Base-by-base conservation (phyloP, 1,139 yeast genomes). In the Geotrichum australiense region DNA sequence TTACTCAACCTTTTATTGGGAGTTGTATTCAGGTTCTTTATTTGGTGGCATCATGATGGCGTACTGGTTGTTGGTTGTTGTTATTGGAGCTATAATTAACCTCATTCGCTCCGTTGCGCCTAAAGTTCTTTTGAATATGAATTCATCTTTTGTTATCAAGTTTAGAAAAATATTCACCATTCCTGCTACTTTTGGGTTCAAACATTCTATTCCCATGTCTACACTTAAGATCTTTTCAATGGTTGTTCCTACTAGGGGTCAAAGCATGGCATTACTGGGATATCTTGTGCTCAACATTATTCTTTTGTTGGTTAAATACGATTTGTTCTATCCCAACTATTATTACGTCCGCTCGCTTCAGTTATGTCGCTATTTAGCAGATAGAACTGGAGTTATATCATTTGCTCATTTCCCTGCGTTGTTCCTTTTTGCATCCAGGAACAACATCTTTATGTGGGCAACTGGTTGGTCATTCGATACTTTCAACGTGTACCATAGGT, bases 391-490 rank as follows among this genome's bases (percentile, higher is more conserved):
- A 29, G 68, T 76, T 16, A 50, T 79, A 8, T 69, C 74, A 1
- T 66, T 76, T 32, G 66, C 69, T 20, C 61, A 73, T 47, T 55
- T 73, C 52, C 83, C 82, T 0, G 51, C 77, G 10, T 53, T 78
- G 20, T 63, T 77, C 30, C 54, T 74, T 26, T 69, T 78, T 62
- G 82, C 78, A 0, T 82, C 84, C 4, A 64, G 87, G 51, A 78
- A 71, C 58, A 79, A 79, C 55, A 59, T 78, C 40, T 56, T 79
- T 28, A 70, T 74, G 47, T 65, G 69, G 63, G 37, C 75, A 4
- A 78, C 85, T 0, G 74, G 81, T 18, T 70, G 81, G 74, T 71
- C 78, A 27, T 75, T 72, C 51, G 69, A 80, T 14, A 69, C 78
- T 1, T 78, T 74, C 51, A 73, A 76, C 36, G 62, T 75, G 22